These are phyloP conservation scores for Neckera pumila DNA, from an alignment of 225 moss, liverwort and hornwort genomes.

Conservation along the genomic window DNA sequence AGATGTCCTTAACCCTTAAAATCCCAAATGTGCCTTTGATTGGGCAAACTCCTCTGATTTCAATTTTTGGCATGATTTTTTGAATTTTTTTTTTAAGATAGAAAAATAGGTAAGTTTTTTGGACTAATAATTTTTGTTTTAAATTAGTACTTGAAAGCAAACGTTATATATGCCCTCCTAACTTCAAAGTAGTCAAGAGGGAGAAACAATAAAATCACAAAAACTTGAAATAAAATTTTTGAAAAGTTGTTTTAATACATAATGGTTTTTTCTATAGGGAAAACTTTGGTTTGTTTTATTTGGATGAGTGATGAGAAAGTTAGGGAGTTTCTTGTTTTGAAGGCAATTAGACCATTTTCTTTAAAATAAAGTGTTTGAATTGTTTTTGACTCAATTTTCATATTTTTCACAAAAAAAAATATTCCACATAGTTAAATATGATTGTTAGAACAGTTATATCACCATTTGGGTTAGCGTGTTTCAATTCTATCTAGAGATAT, in stretches of 20 bases:
- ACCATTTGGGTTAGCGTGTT: background rate
- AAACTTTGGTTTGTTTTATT: background rate
- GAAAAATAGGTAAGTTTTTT: rapidly evolving
- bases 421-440: background rate
- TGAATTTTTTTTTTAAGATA: background rate
- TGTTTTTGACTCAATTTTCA: background rate
- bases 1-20: background rate
- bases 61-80: background rate
- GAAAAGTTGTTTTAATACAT: background rate
- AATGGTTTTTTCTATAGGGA: rapidly evolving
- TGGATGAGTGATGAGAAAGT: background rate
- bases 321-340: background rate
- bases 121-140: background rate
- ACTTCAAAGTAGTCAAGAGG: background rate
- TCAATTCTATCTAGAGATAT: background rate
- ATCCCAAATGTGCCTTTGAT: too few species aligned
- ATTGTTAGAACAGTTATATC: background rate
- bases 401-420: background rate
- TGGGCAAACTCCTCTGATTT: rapidly evolving
- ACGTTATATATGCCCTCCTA: background rate
- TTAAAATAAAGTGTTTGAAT: background rate
- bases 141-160: background rate
- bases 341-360: background rate
- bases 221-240: background rate
- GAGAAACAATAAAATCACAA: background rate